Conservation (phyloP, 2,329 filamentous ascomycete species). For the Scedosporium aurantiacum region DNA sequence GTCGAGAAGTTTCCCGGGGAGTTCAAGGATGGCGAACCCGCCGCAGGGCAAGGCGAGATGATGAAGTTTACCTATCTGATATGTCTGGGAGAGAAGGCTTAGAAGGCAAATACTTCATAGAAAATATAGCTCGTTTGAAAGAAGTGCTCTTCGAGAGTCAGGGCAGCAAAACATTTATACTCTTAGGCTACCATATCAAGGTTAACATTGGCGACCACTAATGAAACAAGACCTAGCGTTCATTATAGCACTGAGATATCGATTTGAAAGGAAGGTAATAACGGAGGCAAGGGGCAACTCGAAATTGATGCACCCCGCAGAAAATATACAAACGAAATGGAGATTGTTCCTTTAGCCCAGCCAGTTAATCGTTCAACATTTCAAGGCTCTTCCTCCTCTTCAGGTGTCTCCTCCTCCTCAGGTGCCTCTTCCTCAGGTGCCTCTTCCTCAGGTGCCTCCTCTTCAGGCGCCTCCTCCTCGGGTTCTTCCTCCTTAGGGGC, state of each 20-base stretch:
- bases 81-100: constrained; percentile 21
- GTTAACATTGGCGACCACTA: too few species aligned
- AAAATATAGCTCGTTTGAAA: too few species aligned
- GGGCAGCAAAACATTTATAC: too few species aligned
- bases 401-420: not conserved
- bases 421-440: not conserved
- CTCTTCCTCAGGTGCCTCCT: not conserved
- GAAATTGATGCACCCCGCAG: not conserved
- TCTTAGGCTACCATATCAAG: too few species aligned
- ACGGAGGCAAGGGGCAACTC: not conserved
- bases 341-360: not conserved
- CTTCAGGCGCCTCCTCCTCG: not conserved
- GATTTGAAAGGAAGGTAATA: not conserved
- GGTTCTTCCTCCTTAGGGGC: not conserved
- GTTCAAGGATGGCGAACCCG: constrained; percentile 23
- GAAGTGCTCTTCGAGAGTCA: too few species aligned
- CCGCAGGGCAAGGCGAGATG: constrained; percentile 13
- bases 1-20: constrained; percentile 35
- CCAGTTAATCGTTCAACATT: not conserved
- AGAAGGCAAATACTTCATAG: too few species aligned
- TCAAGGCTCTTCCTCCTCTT: not conserved
- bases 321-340: not conserved
- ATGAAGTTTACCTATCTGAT: constrained; percentile 28
- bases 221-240: too few species aligned
- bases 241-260: not conserved